A percentile compares a stretch with the other conserved stretches of the same genome.
Evolutionary conservation across 2,329 filamentous ascomycete species (phyloP).

Genomic region (Biscogniauxia sp.): DNA sequence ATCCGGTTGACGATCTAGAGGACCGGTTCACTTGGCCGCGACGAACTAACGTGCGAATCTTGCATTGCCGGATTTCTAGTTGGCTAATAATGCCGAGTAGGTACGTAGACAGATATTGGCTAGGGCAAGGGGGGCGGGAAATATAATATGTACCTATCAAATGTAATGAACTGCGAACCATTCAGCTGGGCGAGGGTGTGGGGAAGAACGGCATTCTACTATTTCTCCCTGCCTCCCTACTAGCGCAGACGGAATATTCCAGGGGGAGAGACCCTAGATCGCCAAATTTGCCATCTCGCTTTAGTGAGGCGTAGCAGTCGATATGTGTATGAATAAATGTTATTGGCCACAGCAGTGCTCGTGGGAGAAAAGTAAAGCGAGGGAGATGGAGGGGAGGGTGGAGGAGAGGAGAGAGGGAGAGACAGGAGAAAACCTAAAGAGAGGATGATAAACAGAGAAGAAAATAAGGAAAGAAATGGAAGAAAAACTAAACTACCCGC

Average conservation of each 20-base stretch:
- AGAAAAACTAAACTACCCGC: not conserved
- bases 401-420: not conserved
- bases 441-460: no score
- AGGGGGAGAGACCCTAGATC: not conserved
- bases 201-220: not conserved
- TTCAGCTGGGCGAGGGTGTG: not conserved
- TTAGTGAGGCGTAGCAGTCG: not conserved
- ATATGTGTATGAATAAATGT: not conserved
- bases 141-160: not conserved
- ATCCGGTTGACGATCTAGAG: not conserved
- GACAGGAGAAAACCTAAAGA: not conserved
- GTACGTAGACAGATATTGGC: not conserved
- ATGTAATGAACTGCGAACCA: no score
- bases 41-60: not conserved
- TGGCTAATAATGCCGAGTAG: not conserved
- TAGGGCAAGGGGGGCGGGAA: not conserved
- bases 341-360: not conserved
- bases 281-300: not conserved
- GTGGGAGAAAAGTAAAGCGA: not conserved
- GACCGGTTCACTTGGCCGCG: not conserved
- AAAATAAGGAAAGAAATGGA: not conserved
- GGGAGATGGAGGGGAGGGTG: no score
- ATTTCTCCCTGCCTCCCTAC: not conserved
- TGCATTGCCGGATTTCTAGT: not conserved
- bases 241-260: not conserved